Percentiles rank a stretch among this genome's conserved stretches.
phyloP scores from a whole-genome alignment of 768 basidiomycete genomes.

The Lentinula aciculospora region DNA sequence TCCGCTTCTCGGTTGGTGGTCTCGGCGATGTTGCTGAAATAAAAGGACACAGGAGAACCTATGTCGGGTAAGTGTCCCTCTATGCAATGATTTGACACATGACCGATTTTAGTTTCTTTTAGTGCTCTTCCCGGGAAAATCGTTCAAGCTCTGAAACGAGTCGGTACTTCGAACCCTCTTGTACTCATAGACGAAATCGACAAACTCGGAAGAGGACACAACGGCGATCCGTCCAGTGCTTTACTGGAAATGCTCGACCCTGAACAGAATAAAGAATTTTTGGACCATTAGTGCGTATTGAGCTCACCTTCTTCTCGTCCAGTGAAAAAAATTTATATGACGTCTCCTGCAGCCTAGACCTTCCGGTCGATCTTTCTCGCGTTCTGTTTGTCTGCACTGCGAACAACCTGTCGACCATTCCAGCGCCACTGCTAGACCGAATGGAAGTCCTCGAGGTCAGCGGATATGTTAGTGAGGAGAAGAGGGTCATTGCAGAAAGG shows the following conservation, averaged over 20 bases:
- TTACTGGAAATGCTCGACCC: slow-evolving; percentile 91
- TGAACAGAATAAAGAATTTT: slow-evolving; percentile 90
- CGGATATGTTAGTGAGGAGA: slow-evolving; percentile 93
- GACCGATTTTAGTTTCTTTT: not conserved
- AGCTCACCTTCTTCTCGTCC: not conserved
- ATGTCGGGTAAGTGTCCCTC: slow-evolving; percentile 64
- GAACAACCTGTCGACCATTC: slow-evolving; percentile 90
- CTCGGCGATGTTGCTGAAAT: slow-evolving; percentile 98
- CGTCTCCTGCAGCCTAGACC: slow-evolving; percentile 70
- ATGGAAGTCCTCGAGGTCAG: slow-evolving; percentile 97
- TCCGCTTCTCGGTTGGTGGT: slow-evolving; percentile 95
- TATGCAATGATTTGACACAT: not conserved
- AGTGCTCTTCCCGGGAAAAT: slow-evolving; percentile 93
- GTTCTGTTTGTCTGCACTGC: slow-evolving; percentile 98
- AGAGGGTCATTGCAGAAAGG: slow-evolving; percentile 77
- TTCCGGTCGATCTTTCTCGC: slow-evolving; percentile 92
- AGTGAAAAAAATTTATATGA: not conserved
- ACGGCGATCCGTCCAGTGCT: slow-evolving; percentile 90
- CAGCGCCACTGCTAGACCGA: slow-evolving; percentile 87
- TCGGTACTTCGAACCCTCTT: slow-evolving; percentile 90
- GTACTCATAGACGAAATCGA: slow-evolving; percentile 95
- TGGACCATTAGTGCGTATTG: slow-evolving; percentile 86
- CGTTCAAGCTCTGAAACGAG: slow-evolving; percentile 88
- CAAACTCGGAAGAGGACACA: slow-evolving; percentile 88
- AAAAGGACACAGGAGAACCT: slow-evolving; percentile 97